Evolutionary conservation across 2,329 filamentous ascomycete genomes (phyloP).

Genomic region (Hymenoscyphus salicellus): DNA sequence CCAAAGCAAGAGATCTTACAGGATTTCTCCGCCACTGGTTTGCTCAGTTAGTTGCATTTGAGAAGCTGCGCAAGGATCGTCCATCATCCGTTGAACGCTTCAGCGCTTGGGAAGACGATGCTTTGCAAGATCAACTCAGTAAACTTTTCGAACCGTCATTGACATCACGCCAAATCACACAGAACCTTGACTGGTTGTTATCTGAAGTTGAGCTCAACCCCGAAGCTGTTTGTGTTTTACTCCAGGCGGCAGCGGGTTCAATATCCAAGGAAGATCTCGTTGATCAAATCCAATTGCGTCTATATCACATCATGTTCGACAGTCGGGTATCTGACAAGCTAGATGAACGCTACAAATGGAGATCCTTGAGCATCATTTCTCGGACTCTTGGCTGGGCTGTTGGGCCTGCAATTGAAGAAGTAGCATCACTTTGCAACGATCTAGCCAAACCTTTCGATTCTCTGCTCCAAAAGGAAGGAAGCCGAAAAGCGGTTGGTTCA

Average conservation of each 20-base stretch:
- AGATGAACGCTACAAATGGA: slow-evolving; percentile 30
- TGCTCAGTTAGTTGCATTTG: slow-evolving; percentile 30
- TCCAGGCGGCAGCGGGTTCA: slow-evolving; percentile 41
- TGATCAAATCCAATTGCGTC: slow-evolving; percentile 33
- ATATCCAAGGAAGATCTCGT: slow-evolving; percentile 37
- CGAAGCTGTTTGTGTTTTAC: slow-evolving; percentile 36
- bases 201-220: slow-evolving; percentile 26
- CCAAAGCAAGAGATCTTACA: slow-evolving; percentile 40
- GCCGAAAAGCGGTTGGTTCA: background rate
- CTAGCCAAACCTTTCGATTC: slow-evolving; percentile 26
- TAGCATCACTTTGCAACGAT: slow-evolving; percentile 16
- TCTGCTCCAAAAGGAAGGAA: slow-evolving; percentile 1
- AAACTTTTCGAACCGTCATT: slow-evolving; percentile 39
- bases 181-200: slow-evolving; percentile 39
- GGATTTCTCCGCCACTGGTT: slow-evolving; percentile 43
- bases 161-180: slow-evolving; percentile 38
- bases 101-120: slow-evolving; percentile 35
- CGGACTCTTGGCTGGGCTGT: slow-evolving; percentile 25
- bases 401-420: slow-evolving; percentile 17
- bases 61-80: slow-evolving; percentile 27
- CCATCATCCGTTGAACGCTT: slow-evolving; percentile 12
- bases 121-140: slow-evolving; percentile 28
- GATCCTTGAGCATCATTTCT: slow-evolving; percentile 32
- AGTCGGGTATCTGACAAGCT: slow-evolving; percentile 24
- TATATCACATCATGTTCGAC: slow-evolving; percentile 37